These are phyloP conservation scores for Didymella arachidicola DNA, from an alignment of 2,329 filamentous ascomycete species.

Conservation along the genomic window DNA sequence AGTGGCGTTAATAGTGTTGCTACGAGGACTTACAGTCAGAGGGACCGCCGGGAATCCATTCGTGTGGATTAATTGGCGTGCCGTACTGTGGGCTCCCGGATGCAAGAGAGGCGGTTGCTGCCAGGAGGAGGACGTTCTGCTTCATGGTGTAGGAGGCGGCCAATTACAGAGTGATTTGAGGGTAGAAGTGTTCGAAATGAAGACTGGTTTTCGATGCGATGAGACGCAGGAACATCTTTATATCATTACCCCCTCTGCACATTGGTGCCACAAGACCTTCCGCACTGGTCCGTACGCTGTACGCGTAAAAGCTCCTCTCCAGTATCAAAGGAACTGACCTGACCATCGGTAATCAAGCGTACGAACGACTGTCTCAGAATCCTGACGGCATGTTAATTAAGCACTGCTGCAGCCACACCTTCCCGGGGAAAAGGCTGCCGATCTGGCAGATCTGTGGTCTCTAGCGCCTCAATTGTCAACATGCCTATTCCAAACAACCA, in stretches of 20 bases:
- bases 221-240: neutral
- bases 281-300: conserved; percentile 7
- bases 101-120: conserved; percentile 15
- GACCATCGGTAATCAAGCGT: neutral
- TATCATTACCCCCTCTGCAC: neutral
- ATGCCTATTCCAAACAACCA: neutral
- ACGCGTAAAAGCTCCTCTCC: conserved; percentile 10
- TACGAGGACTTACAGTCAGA: conserved; percentile 23
- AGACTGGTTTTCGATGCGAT: neutral
- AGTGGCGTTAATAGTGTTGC: neutral
- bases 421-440: conserved; percentile 1
- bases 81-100: conserved; percentile 20
- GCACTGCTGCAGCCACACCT: conserved; percentile 4
- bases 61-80: conserved; percentile 19
- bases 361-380: neutral
- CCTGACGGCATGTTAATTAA: neutral
- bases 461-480: conserved; percentile 5
- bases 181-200: neutral
- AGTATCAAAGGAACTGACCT: neutral
- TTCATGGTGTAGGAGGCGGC: conserved; percentile 2
- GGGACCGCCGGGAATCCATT: conserved; percentile 28
- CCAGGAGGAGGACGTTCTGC: conserved; percentile 14
- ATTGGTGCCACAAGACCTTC: neutral
- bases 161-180: neutral
- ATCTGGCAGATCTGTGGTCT: conserved; percentile 2